Base-by-base conservation (phyloP, 2,329 filamentous ascomycete species). In the Arthroderma sp. region DNA sequence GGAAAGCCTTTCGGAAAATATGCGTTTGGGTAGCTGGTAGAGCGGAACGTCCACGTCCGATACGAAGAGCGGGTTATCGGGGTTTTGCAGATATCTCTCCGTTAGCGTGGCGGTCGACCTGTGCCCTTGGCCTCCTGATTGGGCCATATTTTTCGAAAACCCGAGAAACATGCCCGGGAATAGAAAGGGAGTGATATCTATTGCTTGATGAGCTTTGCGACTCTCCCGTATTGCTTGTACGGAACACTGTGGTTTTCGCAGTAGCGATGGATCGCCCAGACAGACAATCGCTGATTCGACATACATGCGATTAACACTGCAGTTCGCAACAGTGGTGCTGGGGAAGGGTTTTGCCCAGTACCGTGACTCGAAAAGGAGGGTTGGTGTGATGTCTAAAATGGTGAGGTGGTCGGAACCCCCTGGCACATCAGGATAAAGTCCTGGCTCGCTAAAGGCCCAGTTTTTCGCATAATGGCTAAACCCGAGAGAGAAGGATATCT, bases 251-350 rank as follows among this genome's bases (percentile, higher is more conserved):
- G 41, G 33, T 22, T 32, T 37, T 8, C 15, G 37, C 30, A 11
- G 22, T 11, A 6, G 10, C 29, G 34, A 36, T n/a, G 37, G 10
- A 10, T 45, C 38, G 5, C 44, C 42, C 7, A 40, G 11, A n/a
- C 44, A 49, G 29, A 10, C 27, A 31, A 47, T 15, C 22, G 38
- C 33, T 6, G 47, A 44, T 40, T 49, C 45, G 10, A 49, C 47
- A 32, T 40, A 49, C n/a, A 47, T 32, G n/a, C 36, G 38, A 30
- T 42, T 42, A 9, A 45, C 40, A 8, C 29, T 40, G 39, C 44
- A 49, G 22, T 47, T 40, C 6, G 45, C 41, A 6, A 38, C 42
- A 10, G 36, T 36, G 1, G 9, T 9, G 2, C 34, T n/a, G 28
- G 38, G 36, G 15, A 27, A 33, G 27, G 15, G 6, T 29, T 28